Evolutionary conservation across 176 grass and related monocot species (phyloP).

Genomic region (Zoysia japonica): DNA sequence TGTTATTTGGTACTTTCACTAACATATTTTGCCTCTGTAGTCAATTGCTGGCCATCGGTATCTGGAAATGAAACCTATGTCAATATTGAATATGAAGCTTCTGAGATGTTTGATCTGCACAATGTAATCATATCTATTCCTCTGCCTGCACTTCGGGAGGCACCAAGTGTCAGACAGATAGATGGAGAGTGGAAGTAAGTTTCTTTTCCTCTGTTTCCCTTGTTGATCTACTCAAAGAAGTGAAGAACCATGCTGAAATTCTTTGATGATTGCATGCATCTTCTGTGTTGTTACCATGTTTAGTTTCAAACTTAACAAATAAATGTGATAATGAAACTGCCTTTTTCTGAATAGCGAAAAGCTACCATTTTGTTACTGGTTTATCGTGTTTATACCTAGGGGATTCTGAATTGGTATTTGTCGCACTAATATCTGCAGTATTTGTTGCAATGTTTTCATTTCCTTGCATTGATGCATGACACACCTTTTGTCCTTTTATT

Average conservation of each 20-base stretch:
- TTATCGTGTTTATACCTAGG: neutral
- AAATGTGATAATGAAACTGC: neutral
- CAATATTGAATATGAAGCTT: slow-evolving; percentile 91
- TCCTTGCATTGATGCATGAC: neutral
- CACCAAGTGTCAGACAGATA: slow-evolving; percentile 79
- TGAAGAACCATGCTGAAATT: neutral
- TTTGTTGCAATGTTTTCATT: slow-evolving; percentile 2
- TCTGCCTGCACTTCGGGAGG: slow-evolving; percentile 57
- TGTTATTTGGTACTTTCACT: slow-evolving; percentile 25
- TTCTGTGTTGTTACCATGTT: neutral
- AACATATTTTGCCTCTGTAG: slow-evolving; percentile 37
- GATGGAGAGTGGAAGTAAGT: slow-evolving; percentile 97
- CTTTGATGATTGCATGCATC: neutral
- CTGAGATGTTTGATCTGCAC: slow-evolving; percentile 76
- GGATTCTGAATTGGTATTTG: neutral
- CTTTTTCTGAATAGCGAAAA: neutral
- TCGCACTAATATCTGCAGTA: neutral
- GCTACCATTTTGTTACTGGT: slow-evolving; percentile 6
- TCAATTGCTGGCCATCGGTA: slow-evolving; percentile 84
- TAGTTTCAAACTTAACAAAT: neutral
- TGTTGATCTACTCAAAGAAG: slow-evolving; percentile 2
- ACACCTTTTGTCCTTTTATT: neutral
- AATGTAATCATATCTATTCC: slow-evolving; percentile 86
- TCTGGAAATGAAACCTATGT: slow-evolving; percentile 81
- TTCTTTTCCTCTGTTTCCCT: slow-evolving; percentile 27